Conservation (phyloP, 371 early-diverging fungal genomes). For the Rhizopus arrhizus region DNA sequence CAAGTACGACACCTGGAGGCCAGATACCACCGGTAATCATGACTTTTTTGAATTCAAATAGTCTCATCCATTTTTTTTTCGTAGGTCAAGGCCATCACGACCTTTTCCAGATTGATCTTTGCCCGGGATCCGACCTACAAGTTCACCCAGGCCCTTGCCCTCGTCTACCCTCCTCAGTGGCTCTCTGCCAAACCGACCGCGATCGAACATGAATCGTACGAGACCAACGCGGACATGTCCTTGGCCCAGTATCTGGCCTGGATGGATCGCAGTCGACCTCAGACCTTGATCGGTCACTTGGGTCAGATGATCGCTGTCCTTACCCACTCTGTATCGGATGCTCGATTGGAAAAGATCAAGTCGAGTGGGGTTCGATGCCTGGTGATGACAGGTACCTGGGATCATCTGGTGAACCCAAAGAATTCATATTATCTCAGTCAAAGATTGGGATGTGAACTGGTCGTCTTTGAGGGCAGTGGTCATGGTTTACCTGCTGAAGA, state of each 20-base stretch:
- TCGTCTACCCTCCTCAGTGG: conserved; percentile 35
- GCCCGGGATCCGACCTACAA: conserved; percentile 20
- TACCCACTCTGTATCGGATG: conserved; percentile 32
- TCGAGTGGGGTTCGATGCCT: conserved; percentile 16
- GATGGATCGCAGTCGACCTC: conserved; percentile 25
- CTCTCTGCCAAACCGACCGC: conserved; percentile 15
- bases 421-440: conserved; percentile 27
- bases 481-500: conserved; percentile 30
- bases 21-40: conserved; percentile 41
- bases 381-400: conserved; percentile 34
- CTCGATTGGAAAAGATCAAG: conserved; percentile 20
- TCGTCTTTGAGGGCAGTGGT: conserved; percentile 33
- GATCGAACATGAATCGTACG: conserved; percentile 13
- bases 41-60: too few species aligned
- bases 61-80: too few species aligned
- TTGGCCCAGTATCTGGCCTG: conserved; percentile 13
- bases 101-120: conserved; percentile 16
- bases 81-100: conserved; percentile 28
- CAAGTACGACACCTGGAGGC: conserved; percentile 30
- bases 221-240: conserved; percentile 29
- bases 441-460: conserved; percentile 15
- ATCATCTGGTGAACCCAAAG: conserved; percentile 26
- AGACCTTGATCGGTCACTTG: conserved; percentile 27
- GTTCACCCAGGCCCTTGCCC: conserved; percentile 9
- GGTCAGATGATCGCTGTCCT: conserved; percentile 30